These are phyloP conservation scores for Picochlorum sp. DNA, from an alignment of 139 green algal species.

Conservation along the genomic window DNA sequence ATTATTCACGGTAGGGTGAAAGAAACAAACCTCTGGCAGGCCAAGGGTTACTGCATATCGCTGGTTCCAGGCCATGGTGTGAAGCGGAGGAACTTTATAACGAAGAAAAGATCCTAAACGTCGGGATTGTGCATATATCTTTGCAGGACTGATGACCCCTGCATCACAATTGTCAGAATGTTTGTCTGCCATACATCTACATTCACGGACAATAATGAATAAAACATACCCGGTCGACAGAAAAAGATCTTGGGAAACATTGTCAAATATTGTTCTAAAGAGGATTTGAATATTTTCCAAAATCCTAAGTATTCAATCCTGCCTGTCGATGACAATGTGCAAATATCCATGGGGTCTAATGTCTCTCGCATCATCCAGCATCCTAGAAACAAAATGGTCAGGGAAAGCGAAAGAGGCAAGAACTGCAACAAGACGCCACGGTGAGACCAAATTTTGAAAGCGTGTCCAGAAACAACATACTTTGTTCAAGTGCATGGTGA, in stretches of 20 bases:
- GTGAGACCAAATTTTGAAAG: background rate
- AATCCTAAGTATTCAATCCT: constrained; percentile 25
- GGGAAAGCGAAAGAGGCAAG: constrained; percentile 5
- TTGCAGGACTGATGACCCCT: constrained; percentile 22
- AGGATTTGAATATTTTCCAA: background rate
- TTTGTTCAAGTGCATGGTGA: background rate
- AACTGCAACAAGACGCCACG: constrained; percentile 1
- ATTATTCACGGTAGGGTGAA: too few relatives aligned
- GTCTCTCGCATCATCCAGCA: constrained; percentile 21
- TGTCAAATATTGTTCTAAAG: background rate
- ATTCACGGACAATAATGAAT: background rate
- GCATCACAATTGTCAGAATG: background rate
- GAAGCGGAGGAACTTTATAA: constrained; percentile 11
- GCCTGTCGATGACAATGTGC: constrained; percentile 12
- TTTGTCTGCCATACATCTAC: background rate
- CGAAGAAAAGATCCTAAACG: constrained; percentile 10
- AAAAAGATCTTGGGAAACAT: background rate
- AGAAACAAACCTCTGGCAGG: too few relatives aligned
- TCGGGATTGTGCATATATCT: background rate
- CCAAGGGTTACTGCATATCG: constrained; percentile 1
- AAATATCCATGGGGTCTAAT: constrained; percentile 16
- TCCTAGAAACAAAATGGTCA: constrained; percentile 23
- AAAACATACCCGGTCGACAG: background rate
- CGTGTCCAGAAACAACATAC: background rate
- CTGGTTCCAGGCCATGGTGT: constrained; percentile 15